These are phyloP conservation scores for Noccaea caerulescens DNA, from an alignment of 345 rosid genomes.

Conservation along the genomic window DNA sequence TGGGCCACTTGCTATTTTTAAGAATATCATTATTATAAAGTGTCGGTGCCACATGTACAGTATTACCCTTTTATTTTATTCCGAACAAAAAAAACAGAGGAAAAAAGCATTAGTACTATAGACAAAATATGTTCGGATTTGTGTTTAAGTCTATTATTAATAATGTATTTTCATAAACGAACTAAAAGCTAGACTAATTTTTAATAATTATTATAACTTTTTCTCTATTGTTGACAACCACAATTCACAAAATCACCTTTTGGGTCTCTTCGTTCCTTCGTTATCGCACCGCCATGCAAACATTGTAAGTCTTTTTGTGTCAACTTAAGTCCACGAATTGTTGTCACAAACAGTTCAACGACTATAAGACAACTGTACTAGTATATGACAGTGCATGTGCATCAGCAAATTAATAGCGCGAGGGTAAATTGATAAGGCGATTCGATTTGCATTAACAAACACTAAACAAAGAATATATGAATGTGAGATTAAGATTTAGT, in stretches of 20 bases:
- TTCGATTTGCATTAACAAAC: slow-evolving; percentile 11
- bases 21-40: slow-evolving; percentile 6
- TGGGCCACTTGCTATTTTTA: slow-evolving; percentile 27
- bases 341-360: slow-evolving; percentile 1
- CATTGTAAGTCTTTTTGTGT: background rate
- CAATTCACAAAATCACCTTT: background rate
- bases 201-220: background rate
- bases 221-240: background rate
- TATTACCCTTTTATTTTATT: background rate
- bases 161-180: background rate
- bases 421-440: background rate
- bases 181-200: background rate
- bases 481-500: background rate
- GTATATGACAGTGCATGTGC: background rate
- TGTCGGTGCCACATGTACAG: slow-evolving; percentile 41
- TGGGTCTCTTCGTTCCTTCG: background rate
- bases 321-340: background rate
- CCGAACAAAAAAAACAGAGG: background rate
- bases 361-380: slow-evolving; percentile 23
- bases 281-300: background rate
- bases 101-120: background rate
- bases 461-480: background rate
- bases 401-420: background rate
- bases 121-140: background rate
- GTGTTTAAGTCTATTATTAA: background rate